These are phyloP conservation scores for Pythium plurisporium DNA, from an alignment of 352 stramenopile species.

Conservation along the genomic window DNA sequence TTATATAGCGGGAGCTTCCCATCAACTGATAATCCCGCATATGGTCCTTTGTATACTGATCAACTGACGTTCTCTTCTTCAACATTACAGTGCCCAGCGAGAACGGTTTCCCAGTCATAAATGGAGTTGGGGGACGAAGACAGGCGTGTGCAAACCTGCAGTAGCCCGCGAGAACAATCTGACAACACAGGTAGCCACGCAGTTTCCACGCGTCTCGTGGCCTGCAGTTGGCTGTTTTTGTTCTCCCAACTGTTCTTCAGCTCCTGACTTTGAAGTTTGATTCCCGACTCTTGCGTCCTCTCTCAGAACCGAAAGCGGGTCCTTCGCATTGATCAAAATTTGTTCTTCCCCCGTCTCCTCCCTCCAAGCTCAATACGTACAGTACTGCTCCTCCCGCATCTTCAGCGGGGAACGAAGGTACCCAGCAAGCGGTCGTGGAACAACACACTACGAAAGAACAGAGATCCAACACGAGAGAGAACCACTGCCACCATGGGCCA, in stretches of 20 bases:
- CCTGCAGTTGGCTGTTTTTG: background rate
- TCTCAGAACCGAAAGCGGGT: background rate
- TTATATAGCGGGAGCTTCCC: background rate
- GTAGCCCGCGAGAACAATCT: background rate
- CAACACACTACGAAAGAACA: background rate
- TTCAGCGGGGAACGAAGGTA: no score
- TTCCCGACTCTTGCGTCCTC: background rate
- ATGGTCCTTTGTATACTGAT: conserved; percentile 3
- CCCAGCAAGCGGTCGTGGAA: background rate
- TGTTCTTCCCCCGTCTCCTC: background rate
- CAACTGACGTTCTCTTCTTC: conserved; percentile 14
- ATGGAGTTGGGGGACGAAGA: background rate
- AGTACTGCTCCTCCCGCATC: no score
- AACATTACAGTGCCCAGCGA: conserved; percentile 8
- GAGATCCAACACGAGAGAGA: background rate
- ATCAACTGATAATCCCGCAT: background rate
- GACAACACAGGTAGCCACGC: conserved; percentile 1
- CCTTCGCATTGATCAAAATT: background rate
- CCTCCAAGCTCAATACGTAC: background rate
- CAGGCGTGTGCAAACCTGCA: background rate
- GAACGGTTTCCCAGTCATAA: no score
- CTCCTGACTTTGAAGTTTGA: conserved; percentile 16
- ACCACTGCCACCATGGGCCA: conserved; percentile 44
- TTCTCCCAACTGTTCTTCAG: background rate
- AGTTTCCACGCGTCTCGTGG: background rate